Conservation (phyloP, 768 basidiomycete genomes). For the Lyophyllum atratum region DNA sequence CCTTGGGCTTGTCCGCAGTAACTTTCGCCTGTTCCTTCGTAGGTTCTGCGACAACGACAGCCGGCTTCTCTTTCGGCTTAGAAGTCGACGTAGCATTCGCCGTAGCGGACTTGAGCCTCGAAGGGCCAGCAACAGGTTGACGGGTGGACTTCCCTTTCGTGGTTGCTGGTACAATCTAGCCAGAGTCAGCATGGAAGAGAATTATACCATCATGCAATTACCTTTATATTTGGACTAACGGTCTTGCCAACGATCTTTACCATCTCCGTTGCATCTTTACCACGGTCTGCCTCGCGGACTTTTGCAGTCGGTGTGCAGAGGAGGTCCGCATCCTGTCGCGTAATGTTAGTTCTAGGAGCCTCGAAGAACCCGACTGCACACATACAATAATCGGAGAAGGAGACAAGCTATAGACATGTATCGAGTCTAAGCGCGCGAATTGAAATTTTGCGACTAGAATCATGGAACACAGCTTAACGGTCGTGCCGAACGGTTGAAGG, state of each 20-base stretch:
- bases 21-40: conserved; percentile 11
- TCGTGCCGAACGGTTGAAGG: neutral
- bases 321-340: conserved; percentile 44
- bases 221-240: conserved; percentile 47
- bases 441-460: conserved; percentile 51
- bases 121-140: conserved; percentile 46
- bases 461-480: neutral
- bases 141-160: conserved; percentile 19
- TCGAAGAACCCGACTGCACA: conserved; percentile 13
- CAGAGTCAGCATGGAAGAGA: neutral
- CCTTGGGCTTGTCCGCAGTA: conserved; percentile 13
- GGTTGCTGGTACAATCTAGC: conserved; percentile 9
- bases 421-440: conserved; percentile 52
- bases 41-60: conserved; percentile 4
- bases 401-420: conserved; percentile 74
- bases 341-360: neutral
- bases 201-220: conserved; percentile 18
- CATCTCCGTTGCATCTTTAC: conserved; percentile 40
- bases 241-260: conserved; percentile 49
- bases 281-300: conserved; percentile 41
- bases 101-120: conserved; percentile 25
- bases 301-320: conserved; percentile 41
- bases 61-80: conserved; percentile 7
- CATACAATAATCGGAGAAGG: conserved; percentile 62
- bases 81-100: neutral